A percentile compares a stretch with the other conserved stretches of the same genome.
Evolutionary conservation across 768 basidiomycete genomes (phyloP).

Genomic region (Amyloporia xantha): DNA sequence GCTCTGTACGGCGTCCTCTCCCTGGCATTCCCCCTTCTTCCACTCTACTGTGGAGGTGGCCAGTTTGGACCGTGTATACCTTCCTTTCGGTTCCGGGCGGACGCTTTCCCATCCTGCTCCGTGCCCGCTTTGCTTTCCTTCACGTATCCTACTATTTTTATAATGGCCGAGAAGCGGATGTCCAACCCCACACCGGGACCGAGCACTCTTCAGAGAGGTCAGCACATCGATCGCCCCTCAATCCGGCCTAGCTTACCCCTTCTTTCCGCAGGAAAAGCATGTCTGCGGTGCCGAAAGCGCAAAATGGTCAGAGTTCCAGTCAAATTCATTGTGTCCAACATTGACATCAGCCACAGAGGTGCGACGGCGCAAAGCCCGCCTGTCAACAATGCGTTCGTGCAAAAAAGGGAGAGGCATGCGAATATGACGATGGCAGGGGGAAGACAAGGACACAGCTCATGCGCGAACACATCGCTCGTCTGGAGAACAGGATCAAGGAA

Average conservation of each 20-base stretch:
- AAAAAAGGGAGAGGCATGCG: conserved; percentile 69
- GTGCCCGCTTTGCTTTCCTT: conserved; percentile 17
- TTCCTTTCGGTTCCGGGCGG: conserved; percentile 2
- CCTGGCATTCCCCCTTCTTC: background rate
- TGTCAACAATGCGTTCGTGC: conserved; percentile 76
- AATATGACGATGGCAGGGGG: conserved; percentile 81
- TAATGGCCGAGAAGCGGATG: conserved; percentile 27
- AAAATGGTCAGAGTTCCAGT: conserved; percentile 36
- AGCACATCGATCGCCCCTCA: conserved; percentile 6
- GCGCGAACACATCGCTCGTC: conserved; percentile 67
- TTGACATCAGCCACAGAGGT: conserved; percentile 41
- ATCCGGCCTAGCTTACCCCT: conserved; percentile 1
- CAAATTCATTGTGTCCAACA: background rate
- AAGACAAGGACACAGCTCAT: conserved; percentile 77
- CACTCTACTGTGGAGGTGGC: background rate
- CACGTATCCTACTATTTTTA: conserved; percentile 23
- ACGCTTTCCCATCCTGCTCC: conserved; percentile 14
- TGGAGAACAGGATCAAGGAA: conserved; percentile 66
- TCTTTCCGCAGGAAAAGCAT: conserved; percentile 42
- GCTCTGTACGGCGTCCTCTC: conserved; percentile 3
- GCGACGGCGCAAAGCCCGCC: conserved; percentile 70
- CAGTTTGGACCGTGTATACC: conserved; percentile 3
- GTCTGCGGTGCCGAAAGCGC: conserved; percentile 46
- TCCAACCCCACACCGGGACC: conserved; percentile 17
- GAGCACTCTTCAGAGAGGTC: conserved; percentile 23